phyloP scores from a whole-genome alignment of 805 yeast genomes.

The Teunomyces barrocoloradensis region DNA sequence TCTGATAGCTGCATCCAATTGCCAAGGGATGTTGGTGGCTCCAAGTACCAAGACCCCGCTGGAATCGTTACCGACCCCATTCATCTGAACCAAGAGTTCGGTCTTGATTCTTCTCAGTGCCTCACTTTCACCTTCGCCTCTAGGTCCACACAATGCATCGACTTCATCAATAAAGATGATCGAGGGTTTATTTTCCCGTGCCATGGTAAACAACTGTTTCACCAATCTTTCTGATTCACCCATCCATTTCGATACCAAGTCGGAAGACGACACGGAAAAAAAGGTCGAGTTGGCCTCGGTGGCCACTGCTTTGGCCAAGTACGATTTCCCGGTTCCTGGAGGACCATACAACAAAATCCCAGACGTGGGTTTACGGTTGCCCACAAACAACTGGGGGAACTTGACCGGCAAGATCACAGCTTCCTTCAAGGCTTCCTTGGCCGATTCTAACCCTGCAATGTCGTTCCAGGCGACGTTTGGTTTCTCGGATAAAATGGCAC shows the following conservation, averaged over 20 bases:
- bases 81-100: constrained; percentile 95
- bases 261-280: constrained; percentile 94
- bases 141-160: constrained; percentile 95
- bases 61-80: constrained; percentile 96
- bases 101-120: constrained; percentile 96
- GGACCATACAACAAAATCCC: constrained; percentile 78
- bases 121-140: constrained; percentile 97
- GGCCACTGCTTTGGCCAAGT: constrained; percentile 95
- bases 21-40: constrained; percentile 99
- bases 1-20: constrained; percentile 93
- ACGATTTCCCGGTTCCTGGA: constrained; percentile 98
- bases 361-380: constrained; percentile 87
- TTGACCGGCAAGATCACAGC: constrained; percentile 95
- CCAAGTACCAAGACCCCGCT: constrained; percentile 92
- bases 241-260: constrained; percentile 98
- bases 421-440: constrained; percentile 95
- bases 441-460: constrained; percentile 92
- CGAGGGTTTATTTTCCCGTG: constrained; percentile 92
- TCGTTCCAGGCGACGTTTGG: constrained; percentile 95
- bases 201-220: constrained; percentile 92
- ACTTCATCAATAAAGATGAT: constrained; percentile 97
- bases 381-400: constrained; percentile 93
- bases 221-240: constrained; percentile 97
- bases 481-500: constrained; percentile 86
- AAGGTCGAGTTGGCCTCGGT: constrained; percentile 97